Evolutionary conservation across 2,329 filamentous ascomycete genomes (phyloP), one percentile per base, ranked within the genome.

Genomic region (Exophiala bonariae): DNA sequence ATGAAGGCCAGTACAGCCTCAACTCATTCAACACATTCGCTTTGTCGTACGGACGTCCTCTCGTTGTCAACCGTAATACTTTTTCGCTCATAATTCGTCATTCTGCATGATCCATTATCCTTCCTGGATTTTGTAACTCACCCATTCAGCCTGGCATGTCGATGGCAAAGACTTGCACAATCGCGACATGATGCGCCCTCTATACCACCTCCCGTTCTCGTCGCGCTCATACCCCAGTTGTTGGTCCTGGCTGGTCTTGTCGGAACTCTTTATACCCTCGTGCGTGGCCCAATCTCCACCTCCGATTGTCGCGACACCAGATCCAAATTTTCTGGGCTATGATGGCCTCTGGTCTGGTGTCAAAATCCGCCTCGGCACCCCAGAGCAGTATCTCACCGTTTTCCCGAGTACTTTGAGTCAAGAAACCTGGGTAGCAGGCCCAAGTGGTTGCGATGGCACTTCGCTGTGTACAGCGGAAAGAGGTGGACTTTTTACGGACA

Each of bases 401-500:
- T 47, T 64, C 31, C 62, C 62, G 17, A 62, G 50, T 41, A 65
- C 61, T 19, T 46, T 58, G n/a, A 54, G 55, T 34, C 56, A 58
- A 39, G 61, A 64, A 42, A 62, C 57, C 3, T 63, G 60, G 62
- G 59, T 63, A 13, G 55, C 63, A 28, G 60, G 60, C 8, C 56
- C 52, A 4, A 47, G 44, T 22, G 59, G 61, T 35, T 65, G 62
- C 39, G 61, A 64, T 49, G 56, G 54, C 16, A 61, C 54, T 18
- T 49, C 50, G 11, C 49, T 51, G 34, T 64, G 61, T 48, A 51
- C 57, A 17, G 51, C 50, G n/a, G 49, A 58, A 47, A 55, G 61
- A 41, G 61, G 62, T 38, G 61, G 61, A 13, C 34, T 65, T 7
- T 69, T 69, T 52, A 43, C 52, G 5, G 44, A 59, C 18, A 66